phyloP scores from a whole-genome alignment of 805 yeast genomes.

The Tetrapisispora arboricola region DNA sequence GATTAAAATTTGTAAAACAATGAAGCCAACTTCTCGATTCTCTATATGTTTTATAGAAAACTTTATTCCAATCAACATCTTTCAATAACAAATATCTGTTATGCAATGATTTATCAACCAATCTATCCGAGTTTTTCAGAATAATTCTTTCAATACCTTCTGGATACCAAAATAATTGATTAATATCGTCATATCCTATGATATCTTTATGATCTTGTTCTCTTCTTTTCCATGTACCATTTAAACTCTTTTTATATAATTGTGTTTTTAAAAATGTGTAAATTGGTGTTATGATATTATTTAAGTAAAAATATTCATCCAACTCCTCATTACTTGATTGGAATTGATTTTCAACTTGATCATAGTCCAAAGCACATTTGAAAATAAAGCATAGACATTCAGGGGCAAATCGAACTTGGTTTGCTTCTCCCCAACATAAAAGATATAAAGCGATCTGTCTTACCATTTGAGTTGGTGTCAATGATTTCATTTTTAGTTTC shows the following conservation, averaged over 20 bases:
- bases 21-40: constrained; percentile 76
- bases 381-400: constrained; percentile 79
- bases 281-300: constrained; percentile 65
- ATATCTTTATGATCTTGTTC: constrained; percentile 62
- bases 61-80: constrained; percentile 54
- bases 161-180: constrained; percentile 78
- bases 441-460: constrained; percentile 62
- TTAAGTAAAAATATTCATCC: constrained; percentile 44
- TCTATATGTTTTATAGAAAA: constrained; percentile 62
- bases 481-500: constrained; percentile 52
- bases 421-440: constrained; percentile 85
- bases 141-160: constrained; percentile 53
- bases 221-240: constrained; percentile 49
- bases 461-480: constrained; percentile 47
- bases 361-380: constrained; percentile 69
- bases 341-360: constrained; percentile 42
- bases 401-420: constrained; percentile 77
- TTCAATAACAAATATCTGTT: constrained; percentile 48
- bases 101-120: constrained; percentile 44
- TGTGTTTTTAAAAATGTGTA: constrained; percentile 60
- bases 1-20: constrained; percentile 57
- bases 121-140: constrained; percentile 33
- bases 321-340: constrained; percentile 20
- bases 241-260: constrained; percentile 38
- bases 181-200: constrained; percentile 85